phyloP scores from a whole-genome alignment of 768 basidiomycete genomes.

The Hygrophorus russula region DNA sequence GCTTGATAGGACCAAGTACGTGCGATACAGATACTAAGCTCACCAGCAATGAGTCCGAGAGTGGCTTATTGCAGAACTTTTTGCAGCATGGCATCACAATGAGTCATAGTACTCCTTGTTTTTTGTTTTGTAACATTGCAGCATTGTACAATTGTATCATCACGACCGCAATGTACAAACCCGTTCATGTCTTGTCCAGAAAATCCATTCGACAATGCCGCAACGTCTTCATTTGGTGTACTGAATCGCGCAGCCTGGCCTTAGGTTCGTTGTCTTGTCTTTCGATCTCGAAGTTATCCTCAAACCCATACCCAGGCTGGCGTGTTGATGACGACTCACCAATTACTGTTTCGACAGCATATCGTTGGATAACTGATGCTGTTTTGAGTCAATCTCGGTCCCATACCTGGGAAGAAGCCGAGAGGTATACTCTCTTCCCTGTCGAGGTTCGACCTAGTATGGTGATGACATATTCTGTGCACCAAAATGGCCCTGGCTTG shows the following conservation, averaged over 20 bases:
- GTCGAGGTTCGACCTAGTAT: constrained; percentile 1
- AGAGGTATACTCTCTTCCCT: constrained; percentile 4
- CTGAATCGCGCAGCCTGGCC: background rate
- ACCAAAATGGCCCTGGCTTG: constrained; percentile 8
- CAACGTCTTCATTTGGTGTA: background rate
- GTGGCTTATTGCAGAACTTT: too few relatives aligned
- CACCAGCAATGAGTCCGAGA: too few relatives aligned
- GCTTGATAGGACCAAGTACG: too few relatives aligned
- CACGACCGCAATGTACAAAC: background rate
- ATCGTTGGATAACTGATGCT: background rate
- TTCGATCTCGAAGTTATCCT: background rate
- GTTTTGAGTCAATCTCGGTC: background rate
- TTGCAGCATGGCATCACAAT: too few relatives aligned
- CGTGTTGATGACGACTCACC: background rate
- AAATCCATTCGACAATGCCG: background rate
- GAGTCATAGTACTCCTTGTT: too few relatives aligned
- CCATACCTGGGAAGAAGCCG: constrained; percentile 4
- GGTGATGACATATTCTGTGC: constrained; percentile 7
- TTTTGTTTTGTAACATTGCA: too few relatives aligned
- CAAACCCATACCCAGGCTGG: background rate
- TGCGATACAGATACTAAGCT: too few relatives aligned
- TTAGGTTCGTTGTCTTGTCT: background rate
- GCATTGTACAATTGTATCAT: too few relatives aligned
- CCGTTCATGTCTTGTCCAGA: background rate
- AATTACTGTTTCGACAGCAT: background rate